Conservation (phyloP, 768 basidiomycete genomes). For the Mycena venus region DNA sequence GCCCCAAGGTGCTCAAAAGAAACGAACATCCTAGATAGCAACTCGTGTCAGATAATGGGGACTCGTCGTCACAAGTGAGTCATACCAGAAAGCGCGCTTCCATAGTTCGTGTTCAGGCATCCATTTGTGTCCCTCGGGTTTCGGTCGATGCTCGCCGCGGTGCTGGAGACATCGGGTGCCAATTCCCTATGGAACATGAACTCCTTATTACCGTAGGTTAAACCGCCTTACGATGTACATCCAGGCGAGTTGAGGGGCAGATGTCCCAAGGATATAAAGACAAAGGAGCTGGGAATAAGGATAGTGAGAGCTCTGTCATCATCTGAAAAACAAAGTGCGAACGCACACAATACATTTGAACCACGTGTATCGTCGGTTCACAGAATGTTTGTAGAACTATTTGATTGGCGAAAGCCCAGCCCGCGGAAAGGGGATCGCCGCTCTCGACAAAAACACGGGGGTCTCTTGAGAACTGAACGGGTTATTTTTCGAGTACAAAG, state of each 20-base stretch:
- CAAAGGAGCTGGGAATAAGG: constrained; percentile 40
- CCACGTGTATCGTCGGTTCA: constrained; percentile 72
- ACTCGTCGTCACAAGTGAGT: neutral
- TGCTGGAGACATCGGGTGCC: neutral
- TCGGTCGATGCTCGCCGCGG: neutral
- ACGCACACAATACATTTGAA: constrained; percentile 77
- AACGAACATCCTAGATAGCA: constrained; percentile 43
- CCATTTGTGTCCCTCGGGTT: neutral
- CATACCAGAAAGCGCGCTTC: neutral
- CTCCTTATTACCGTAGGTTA: neutral
- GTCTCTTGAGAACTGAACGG: constrained; percentile 66
- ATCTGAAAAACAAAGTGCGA: neutral
- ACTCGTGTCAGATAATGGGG: neutral
- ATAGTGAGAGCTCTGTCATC: neutral
- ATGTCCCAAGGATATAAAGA: constrained; percentile 56
- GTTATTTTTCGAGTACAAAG: constrained; percentile 47
- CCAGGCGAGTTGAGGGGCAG: constrained; percentile 67
- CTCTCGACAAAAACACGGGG: constrained; percentile 49
- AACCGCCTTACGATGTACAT: constrained; percentile 50
- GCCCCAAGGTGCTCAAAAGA: constrained; percentile 50
- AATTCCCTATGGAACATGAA: neutral
- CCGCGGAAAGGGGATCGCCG: constrained; percentile 58
- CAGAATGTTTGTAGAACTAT: constrained; percentile 71
- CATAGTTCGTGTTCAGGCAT: neutral
- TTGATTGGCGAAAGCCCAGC: constrained; percentile 73